phyloP scores from a whole-genome alignment of 805 yeast species.

The Kodamaea nitidulidarum region DNA sequence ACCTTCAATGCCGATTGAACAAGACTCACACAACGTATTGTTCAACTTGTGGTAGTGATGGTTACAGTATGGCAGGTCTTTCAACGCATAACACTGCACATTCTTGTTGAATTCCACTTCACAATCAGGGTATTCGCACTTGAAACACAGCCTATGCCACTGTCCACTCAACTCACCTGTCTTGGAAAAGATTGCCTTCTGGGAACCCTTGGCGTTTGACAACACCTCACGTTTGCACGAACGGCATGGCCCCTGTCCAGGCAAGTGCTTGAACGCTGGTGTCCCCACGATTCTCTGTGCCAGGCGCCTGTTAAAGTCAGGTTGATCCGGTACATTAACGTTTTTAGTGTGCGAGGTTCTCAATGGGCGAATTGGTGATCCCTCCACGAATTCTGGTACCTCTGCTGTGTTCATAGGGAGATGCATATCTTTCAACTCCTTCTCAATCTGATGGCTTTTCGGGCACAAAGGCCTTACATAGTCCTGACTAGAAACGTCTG shows the following conservation, averaged over 20 bases:
- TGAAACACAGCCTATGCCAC: slow-evolving; percentile 90
- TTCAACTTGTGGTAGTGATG: slow-evolving; percentile 72
- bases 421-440: slow-evolving; percentile 30
- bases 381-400: not conserved
- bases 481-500: not conserved
- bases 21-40: slow-evolving; percentile 66
- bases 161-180: slow-evolving; percentile 83
- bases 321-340: not conserved
- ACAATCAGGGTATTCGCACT: slow-evolving; percentile 58
- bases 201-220: slow-evolving; percentile 32
- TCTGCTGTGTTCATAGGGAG: slow-evolving; percentile 12
- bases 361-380: not conserved
- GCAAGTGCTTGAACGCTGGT: slow-evolving; percentile 7
- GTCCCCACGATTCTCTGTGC: slow-evolving; percentile 3
- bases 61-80: slow-evolving; percentile 80
- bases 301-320: slow-evolving; percentile 2
- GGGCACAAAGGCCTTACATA: slow-evolving; percentile 27
- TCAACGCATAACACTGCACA: slow-evolving; percentile 67
- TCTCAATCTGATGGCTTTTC: slow-evolving; percentile 28
- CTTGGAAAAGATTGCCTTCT: slow-evolving; percentile 75
- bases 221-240: slow-evolving; percentile 55
- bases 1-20: slow-evolving; percentile 82
- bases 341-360: not conserved
- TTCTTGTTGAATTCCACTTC: slow-evolving; percentile 51
- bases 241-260: slow-evolving; percentile 83